These are phyloP conservation scores for Thuidium tamariscinum DNA, from an alignment of 225 moss, liverwort and hornwort genomes.

Conservation along the genomic window DNA sequence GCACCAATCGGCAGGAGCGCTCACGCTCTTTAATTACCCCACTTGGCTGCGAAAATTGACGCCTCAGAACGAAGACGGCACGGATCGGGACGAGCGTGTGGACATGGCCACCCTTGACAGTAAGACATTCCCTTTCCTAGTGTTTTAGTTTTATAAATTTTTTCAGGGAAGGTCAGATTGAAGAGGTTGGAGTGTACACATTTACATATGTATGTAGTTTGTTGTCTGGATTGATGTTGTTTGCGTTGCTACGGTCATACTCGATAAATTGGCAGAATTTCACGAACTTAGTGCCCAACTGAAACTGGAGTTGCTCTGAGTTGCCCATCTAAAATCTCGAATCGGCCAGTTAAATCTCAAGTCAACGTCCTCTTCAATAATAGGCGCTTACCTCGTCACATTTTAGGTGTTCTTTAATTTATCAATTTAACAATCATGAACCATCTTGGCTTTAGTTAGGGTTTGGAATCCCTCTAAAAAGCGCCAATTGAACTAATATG, in stretches of 20 bases:
- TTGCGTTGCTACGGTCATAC: neutral
- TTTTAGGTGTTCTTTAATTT: neutral
- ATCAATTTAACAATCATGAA: neutral
- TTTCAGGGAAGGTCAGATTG: no score
- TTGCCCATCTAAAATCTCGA: neutral
- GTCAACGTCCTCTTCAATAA: neutral
- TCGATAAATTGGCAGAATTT: neutral
- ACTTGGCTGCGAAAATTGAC: slow-evolving; percentile 31
- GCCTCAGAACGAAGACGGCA: slow-evolving; percentile 18
- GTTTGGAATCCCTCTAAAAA: neutral
- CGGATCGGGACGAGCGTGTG: neutral
- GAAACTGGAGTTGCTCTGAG: neutral
- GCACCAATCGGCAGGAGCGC: slow-evolving; percentile 40
- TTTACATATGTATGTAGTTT: no score
- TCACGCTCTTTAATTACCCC: slow-evolving; percentile 42
- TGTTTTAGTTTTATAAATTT: neutral
- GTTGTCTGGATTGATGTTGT: neutral
- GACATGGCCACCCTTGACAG: slow-evolving; percentile 54
- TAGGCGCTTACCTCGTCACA: neutral
- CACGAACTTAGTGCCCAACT: neutral
- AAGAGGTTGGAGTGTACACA: neutral
- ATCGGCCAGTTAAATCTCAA: neutral
- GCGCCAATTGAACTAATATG: neutral
- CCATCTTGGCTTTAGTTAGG: neutral
- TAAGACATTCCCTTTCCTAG: neutral